Evolutionary conservation across 441 rosid species (phyloP), one percentile per base, ranked within the genome.

Genomic region (Pelargonium exstipulatum): DNA sequence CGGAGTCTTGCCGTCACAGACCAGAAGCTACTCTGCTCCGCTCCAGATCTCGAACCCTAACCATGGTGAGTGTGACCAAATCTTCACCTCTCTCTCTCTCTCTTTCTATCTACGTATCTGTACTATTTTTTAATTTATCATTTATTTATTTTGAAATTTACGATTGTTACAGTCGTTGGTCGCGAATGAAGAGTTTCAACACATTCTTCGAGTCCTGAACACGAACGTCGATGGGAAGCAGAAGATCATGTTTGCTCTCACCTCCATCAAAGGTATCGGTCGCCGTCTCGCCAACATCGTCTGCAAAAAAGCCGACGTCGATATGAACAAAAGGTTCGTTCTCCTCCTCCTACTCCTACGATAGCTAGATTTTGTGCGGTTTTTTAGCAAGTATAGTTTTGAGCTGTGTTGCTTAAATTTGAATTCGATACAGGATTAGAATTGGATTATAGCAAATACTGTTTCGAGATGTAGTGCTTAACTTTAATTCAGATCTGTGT

Each of bases 261-360:
- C 77, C 67, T 74, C 77, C 22, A 74, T 74, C 62, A 74, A 74
- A 51, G 77, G 77, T 74, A 74, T 70, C 40, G 78, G 78, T 49
- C 78, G 78, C 68, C 71, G 78, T 24, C 66, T 75, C 20, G 78
- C 78, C 45, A 75, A 75, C 48, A 66, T 75, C 53, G 78, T 75
- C 68, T 75, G 78, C 78, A 75, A 75, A 70, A 75, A 75, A 68
- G 78, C 78, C 57, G 77, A 74, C 22, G 77, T 74, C 60, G 77
- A 74, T 63, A 74, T 74, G 77, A 74, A 74, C 67, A 74, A 75
- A n/a, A 75, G 78, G 78, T 75, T 10, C 37, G 7, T 24, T 29
- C 63, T 73, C 17, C 1, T 73, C 17, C 1, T 1, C n/a, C 66
- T 66, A 8, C 0, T 10, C 55, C 55, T 48, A 4, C 9, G 14